phyloP scores from a whole-genome alignment of 2,329 filamentous ascomycete genomes.

The Pleurostoma richardsiae region DNA sequence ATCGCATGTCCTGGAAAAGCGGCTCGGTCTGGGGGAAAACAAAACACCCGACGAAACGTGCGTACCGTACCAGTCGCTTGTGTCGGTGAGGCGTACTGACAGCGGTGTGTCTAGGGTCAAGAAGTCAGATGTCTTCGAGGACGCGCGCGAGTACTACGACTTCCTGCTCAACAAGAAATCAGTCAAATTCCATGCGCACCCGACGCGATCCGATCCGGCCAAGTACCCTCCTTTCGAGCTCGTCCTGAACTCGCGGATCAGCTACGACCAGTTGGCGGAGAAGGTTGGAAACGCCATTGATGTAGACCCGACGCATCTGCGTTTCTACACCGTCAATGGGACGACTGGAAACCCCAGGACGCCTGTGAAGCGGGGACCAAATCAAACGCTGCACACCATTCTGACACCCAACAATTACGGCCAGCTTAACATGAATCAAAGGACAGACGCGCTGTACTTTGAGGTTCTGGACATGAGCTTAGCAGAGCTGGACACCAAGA shows the following conservation, averaged over 20 bases:
- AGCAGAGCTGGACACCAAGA: conserved; percentile 89
- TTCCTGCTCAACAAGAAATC: conserved; percentile 81
- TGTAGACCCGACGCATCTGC: conserved; percentile 78
- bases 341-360: conserved; percentile 72
- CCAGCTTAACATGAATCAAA: conserved; percentile 66
- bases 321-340: conserved; percentile 82
- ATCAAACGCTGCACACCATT: conserved; percentile 72
- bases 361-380: conserved; percentile 67
- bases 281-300: conserved; percentile 75
- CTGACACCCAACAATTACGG: conserved; percentile 69
- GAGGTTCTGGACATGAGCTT: conserved; percentile 93
- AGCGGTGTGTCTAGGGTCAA: conserved; percentile 17
- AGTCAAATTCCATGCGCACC: conserved; percentile 71
- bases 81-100: conserved; percentile 8
- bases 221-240: conserved; percentile 67
- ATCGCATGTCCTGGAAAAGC: conserved; percentile 32
- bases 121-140: conserved; percentile 52
- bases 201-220: conserved; percentile 46
- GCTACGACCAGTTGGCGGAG: conserved; percentile 79
- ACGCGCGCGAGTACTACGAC: conserved; percentile 87
- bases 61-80: conserved; percentile 3
- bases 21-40: conserved; percentile 30
- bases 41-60: conserved; percentile 26
- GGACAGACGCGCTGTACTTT: conserved; percentile 78
- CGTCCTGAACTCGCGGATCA: conserved; percentile 80